Conservation (phyloP, 2,329 filamentous ascomycete species). For the Knufia petricola region DNA sequence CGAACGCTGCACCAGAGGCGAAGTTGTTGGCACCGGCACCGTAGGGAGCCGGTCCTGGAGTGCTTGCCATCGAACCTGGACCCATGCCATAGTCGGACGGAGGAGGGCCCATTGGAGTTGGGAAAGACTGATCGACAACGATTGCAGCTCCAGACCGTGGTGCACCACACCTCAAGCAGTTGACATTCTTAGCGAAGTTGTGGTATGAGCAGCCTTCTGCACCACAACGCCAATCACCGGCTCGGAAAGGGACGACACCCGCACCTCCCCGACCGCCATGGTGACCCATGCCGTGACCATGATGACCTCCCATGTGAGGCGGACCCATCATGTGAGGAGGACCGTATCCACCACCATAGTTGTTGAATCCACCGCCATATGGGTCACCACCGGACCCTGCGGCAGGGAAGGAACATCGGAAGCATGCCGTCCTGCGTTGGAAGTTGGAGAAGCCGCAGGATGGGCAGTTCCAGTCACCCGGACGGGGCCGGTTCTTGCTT, state of each 20-base stretch:
- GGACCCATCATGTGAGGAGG: conserved; percentile 76
- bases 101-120: conserved; percentile 77
- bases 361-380: conserved; percentile 45
- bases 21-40: conserved; percentile 61
- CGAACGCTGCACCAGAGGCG: conserved; percentile 49
- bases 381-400: conserved; percentile 68
- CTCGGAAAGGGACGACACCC: conserved; percentile 89
- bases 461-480: conserved; percentile 97
- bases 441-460: conserved; percentile 99
- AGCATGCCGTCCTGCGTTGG: conserved; percentile 94
- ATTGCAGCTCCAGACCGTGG: conserved; percentile 89
- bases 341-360: conserved; percentile 32
- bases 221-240: conserved; percentile 97
- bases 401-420: conserved; percentile 98
- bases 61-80: conserved; percentile 76
- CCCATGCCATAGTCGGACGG: conserved; percentile 71
- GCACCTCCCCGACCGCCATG: conserved; percentile 57
- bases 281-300: conserved; percentile 42
- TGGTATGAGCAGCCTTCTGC: conserved; percentile 96
- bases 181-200: conserved; percentile 99
- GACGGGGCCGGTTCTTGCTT: conserved; percentile 94
- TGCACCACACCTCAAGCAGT: conserved; percentile 90
- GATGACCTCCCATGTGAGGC: conserved; percentile 47
- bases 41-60: conserved; percentile 67
- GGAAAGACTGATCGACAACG: conserved; percentile 86